Base-by-base conservation (phyloP, 1,284 basidiomycete species). In the Leccinum griseonigrum region DNA sequence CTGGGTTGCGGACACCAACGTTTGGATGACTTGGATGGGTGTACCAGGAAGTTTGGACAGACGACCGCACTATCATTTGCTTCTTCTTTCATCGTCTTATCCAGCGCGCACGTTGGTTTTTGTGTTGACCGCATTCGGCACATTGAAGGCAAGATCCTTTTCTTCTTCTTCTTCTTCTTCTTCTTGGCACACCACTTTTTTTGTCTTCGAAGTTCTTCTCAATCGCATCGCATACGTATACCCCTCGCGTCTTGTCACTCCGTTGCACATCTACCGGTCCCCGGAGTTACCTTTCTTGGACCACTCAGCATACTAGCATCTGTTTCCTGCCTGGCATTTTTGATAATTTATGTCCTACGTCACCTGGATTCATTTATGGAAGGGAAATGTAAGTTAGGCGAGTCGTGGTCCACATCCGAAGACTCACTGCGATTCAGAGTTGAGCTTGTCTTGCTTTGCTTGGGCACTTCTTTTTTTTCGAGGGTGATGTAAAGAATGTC, bases 1-100 rank as follows among this genome's bases (percentile, higher is more conserved):
- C 70, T 51, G 71, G 71, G n/a, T 31, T 74, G 48, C 66, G 70
- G 55, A 69, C 64, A 16, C 68, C 71, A 1, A 69, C 62, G 55
- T 70, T 70, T 61, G 69, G 61, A n/a, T 72, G 62, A 69, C 1
- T 11, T 13, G 2, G 29, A n/a, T n/a, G 14, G 16, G 14, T 9
- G 14, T 10, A 7, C 31, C 6, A 34, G 6, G 5, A 13, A 16
- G 28, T 13, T 32, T 9, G 31, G 36, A 29, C 10, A 8, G 11
- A 57, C 28, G 26, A 40, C 46, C 9, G 22, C 22, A 9, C 16
- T 28, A 50, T 22, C 22, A 22, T 22, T 50, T 46, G 18, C 43
- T 22, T 13, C 16, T 46, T 48, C 46, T 48, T 14, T 26, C 16
- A 18, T 46, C 46, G 8, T 13, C 22, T 50, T 50, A 22, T 14